Evolutionary conservation across 1,139 yeast species (phyloP).

Genomic region (Diutina mesorugosa): DNA sequence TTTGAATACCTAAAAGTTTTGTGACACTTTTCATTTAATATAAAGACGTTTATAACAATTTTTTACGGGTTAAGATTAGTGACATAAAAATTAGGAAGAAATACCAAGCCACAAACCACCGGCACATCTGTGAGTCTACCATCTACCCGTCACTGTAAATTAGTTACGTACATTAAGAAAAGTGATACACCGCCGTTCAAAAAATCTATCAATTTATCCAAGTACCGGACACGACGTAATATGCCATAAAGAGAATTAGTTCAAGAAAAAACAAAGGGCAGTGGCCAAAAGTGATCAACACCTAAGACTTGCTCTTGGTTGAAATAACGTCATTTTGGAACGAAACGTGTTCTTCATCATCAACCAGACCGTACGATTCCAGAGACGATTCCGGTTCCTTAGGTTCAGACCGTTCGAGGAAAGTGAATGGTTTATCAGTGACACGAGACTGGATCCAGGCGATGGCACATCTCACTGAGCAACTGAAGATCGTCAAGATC

Average conservation of each 20-base stretch:
- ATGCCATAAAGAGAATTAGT: not conserved
- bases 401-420: not conserved
- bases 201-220: not conserved
- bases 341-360: not conserved
- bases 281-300: not conserved
- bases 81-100: too few species aligned
- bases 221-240: not conserved
- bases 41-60: too few species aligned
- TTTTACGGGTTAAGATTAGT: too few species aligned
- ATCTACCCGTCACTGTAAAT: too few species aligned
- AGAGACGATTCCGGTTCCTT: not conserved
- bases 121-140: too few species aligned
- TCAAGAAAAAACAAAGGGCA: not conserved
- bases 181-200: not conserved
- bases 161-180: not conserved
- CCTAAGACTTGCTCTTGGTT: not conserved
- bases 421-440: not conserved
- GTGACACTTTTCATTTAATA: too few species aligned
- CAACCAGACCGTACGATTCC: not conserved
- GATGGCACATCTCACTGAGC: not conserved
- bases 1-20: too few species aligned
- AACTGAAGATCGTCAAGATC: constrained; percentile 32
- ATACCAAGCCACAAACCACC: too few species aligned
- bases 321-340: not conserved
- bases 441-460: not conserved